phyloP scores from a whole-genome alignment of 139 green algal genomes.

The Micractinium conductrix region DNA sequence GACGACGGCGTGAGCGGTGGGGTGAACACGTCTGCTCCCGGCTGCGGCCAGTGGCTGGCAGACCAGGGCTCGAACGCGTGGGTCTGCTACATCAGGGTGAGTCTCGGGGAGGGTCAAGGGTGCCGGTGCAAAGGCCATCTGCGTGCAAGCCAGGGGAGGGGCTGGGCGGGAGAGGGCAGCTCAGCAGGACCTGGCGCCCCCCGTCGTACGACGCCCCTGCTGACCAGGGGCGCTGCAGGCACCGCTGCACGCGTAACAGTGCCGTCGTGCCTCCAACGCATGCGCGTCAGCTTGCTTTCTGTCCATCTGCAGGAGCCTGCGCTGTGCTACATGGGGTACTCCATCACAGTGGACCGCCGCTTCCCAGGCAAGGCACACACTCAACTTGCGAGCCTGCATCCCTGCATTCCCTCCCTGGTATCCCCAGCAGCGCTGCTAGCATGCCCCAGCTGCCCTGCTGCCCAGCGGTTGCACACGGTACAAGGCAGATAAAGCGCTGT shows the following conservation, averaged over 20 bases:
- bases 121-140: no score
- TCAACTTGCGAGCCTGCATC: not conserved
- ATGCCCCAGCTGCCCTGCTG: not conserved
- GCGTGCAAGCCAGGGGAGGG: no score
- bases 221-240: no score
- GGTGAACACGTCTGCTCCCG: not conserved
- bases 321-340: not conserved
- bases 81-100: not conserved
- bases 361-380: not conserved
- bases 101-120: not conserved
- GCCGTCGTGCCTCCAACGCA: no score
- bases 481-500: no score
- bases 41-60: conserved; percentile 22
- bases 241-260: not conserved
- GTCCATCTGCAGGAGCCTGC: not conserved
- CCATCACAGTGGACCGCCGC: not conserved
- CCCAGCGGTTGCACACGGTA: not conserved
- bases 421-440: not conserved
- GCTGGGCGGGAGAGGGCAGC: no score
- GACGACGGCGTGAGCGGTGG: conserved; percentile 2
- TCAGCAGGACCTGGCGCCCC: no score
- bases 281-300: no score
- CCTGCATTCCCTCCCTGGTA: not conserved
- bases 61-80: not conserved
- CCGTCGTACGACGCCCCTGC: no score